phyloP scores from a whole-genome alignment of 805 yeast genomes.

The Lachancea dasiensis region DNA sequence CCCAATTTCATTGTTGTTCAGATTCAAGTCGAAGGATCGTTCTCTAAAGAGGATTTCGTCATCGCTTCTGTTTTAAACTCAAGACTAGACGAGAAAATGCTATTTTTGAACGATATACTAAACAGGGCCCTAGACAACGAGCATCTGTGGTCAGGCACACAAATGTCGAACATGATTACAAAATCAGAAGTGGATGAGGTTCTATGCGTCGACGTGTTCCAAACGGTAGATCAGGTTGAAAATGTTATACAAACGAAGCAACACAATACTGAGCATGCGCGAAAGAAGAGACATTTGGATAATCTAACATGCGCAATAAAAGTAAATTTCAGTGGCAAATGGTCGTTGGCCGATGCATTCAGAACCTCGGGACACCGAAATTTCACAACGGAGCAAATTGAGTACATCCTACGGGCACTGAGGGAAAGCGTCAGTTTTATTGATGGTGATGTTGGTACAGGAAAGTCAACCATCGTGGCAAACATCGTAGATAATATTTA shows the following conservation, averaged over 20 bases:
- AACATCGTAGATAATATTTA: slow-evolving; percentile 3
- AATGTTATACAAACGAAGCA: not conserved
- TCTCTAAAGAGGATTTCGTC: not conserved
- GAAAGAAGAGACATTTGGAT: slow-evolving; percentile 3
- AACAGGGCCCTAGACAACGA: not conserved
- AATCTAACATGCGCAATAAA: not conserved
- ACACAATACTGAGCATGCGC: not conserved
- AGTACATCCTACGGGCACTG: not conserved
- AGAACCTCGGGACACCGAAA: not conserved
- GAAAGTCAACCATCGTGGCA: slow-evolving; percentile 2
- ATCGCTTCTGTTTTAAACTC: not conserved
- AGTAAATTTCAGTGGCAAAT: not conserved
- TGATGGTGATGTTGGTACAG: slow-evolving; percentile 6
- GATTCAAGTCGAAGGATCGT: not conserved
- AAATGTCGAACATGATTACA: not conserved
- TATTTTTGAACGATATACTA: not conserved
- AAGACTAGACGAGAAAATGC: not conserved
- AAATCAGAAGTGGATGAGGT: not conserved
- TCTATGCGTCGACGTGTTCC: slow-evolving; percentile 1
- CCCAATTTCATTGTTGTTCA: not conserved
- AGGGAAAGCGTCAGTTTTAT: not conserved
- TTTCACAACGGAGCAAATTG: slow-evolving; percentile 3
- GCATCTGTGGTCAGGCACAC: not conserved
- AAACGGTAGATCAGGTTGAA: not conserved
- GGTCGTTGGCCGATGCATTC: not conserved